Evolutionary conservation across 1,284 basidiomycete genomes (phyloP).

Genomic region (Marasmius sp.): DNA sequence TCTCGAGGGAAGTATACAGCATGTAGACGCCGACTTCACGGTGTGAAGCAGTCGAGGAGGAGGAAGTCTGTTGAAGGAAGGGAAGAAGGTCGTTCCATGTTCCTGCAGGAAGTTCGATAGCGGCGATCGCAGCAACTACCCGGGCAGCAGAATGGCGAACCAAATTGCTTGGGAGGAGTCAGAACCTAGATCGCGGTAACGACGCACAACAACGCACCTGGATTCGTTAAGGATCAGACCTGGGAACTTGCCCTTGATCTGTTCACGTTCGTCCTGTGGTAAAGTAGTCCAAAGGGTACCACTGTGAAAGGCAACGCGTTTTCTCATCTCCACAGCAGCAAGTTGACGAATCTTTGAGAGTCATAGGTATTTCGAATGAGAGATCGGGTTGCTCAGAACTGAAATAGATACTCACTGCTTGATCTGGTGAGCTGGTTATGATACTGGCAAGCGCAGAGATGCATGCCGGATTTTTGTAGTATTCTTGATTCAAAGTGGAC

Average conservation of each 20-base stretch:
- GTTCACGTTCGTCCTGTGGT: constrained; percentile 67
- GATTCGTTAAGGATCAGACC: constrained; percentile 79
- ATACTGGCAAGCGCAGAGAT: constrained; percentile 92
- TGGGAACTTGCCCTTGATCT: constrained; percentile 88
- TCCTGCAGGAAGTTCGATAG: constrained; percentile 81
- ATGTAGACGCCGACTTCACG: constrained; percentile 93
- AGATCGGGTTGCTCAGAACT: background rate
- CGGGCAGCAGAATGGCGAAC: constrained; percentile 91
- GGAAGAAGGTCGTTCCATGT: constrained; percentile 90
- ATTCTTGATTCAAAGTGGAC: constrained; percentile 85
- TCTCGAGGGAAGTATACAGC: constrained; percentile 90
- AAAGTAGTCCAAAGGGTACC: constrained; percentile 86
- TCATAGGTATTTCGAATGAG: constrained; percentile 11
- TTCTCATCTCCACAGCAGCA: constrained; percentile 96
- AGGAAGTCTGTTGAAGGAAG: constrained; percentile 82
- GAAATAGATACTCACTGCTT: constrained; percentile 46
- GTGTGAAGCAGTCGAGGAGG: constrained; percentile 68
- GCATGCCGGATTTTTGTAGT: constrained; percentile 88
- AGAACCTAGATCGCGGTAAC: constrained; percentile 14
- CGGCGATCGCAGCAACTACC: constrained; percentile 91
- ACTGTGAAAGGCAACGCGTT: constrained; percentile 82
- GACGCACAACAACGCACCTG: constrained; percentile 51
- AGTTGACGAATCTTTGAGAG: constrained; percentile 86
- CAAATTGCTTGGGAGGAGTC: constrained; percentile 57
- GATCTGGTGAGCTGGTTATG: constrained; percentile 81